Base-by-base conservation (phyloP, 202 grass and related monocot species). In the Schoenoplectus triqueter region DNA sequence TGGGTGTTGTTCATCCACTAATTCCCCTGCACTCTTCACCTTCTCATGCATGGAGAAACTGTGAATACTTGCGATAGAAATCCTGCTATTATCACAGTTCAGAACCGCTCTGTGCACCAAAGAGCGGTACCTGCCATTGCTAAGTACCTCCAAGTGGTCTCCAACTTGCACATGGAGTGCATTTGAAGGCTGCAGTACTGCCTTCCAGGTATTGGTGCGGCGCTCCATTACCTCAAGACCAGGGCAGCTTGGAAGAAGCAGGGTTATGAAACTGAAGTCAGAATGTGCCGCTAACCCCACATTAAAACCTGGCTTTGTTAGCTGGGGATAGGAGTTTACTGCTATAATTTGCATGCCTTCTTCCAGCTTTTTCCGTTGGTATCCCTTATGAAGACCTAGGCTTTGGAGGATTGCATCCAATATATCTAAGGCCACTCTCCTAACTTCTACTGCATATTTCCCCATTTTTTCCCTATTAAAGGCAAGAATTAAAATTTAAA, bases 31-130 rank as follows among this genome's bases (percentile, higher is more conserved):
- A 19, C 84, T 87, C 17, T 40, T 15, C 0, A 98, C 92, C 85
- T 95, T 93, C 70, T 92, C 86, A 22, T 90, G 76, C 77, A 84
- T 92, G 0, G 89, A 69, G 31, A 94, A 86, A 6, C 92, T 70
- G 44, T 98, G 95, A 83, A 98, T 92, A 81, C 92, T 97, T 40
- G 88, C 91, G 50, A 97, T 85, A 14, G 92, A 97, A 77, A 92
- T 54, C 40, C 92, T 85, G 22, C 68, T 76, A 7, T 77, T 82
- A 0, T 85, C 47, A 4, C 80, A 18, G 11, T 93, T 89, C 13
- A 95, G 89, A 2, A 98, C 19, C 1, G 91, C 88, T 82, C 89
- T 87, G 78, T 98, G 92, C 54, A 98, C 62, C 7, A 98, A 85
- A 11, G 89, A 90, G 40, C 72, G 80, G 50, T 89, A 87, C 11